Conservation (phyloP, 2,329 filamentous ascomycete species). For the Arthroderma sp. region DNA sequence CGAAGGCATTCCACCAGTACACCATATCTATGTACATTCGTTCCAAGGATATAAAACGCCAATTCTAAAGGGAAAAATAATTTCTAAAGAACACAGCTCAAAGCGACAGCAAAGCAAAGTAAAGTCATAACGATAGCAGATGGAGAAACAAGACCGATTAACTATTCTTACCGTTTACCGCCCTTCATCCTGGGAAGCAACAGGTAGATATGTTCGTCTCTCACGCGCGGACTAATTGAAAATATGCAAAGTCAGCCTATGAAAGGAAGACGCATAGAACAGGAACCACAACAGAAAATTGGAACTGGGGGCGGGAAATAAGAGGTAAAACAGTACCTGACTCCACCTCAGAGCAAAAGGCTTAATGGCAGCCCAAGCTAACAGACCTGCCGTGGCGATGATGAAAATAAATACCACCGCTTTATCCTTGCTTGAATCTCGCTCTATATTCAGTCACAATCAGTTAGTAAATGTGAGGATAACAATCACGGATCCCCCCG, state of each 20-base stretch:
- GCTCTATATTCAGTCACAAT: conserved; percentile 28
- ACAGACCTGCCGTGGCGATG: conserved; percentile 45
- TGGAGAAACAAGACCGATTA: too few relatives aligned
- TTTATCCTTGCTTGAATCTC: conserved; percentile 55
- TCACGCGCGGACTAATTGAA: conserved; percentile 31
- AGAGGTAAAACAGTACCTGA: conserved; percentile 28
- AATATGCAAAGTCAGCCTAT: neutral
- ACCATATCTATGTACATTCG: too few relatives aligned
- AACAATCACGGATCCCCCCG: too few relatives aligned
- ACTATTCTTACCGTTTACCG: too few relatives aligned
- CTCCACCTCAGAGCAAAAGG: conserved; percentile 46
- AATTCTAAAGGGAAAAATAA: too few relatives aligned
- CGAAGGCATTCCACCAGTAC: too few relatives aligned
- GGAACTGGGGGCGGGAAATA: neutral
- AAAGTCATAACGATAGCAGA: too few relatives aligned
- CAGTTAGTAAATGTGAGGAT: too few relatives aligned
- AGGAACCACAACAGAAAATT: conserved; percentile 6
- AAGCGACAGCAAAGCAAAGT: too few relatives aligned
- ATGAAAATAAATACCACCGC: conserved; percentile 55
- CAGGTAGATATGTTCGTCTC: conserved; percentile 39
- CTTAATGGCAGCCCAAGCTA: conserved; percentile 47
- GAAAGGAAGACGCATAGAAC: neutral
- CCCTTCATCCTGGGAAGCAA: conserved; percentile 21
- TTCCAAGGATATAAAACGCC: too few relatives aligned
- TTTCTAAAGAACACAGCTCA: too few relatives aligned